Evolutionary conservation across 768 basidiomycete species (phyloP), one percentile per base, ranked within the genome.

Genomic region (Auriscalpium vulgare): DNA sequence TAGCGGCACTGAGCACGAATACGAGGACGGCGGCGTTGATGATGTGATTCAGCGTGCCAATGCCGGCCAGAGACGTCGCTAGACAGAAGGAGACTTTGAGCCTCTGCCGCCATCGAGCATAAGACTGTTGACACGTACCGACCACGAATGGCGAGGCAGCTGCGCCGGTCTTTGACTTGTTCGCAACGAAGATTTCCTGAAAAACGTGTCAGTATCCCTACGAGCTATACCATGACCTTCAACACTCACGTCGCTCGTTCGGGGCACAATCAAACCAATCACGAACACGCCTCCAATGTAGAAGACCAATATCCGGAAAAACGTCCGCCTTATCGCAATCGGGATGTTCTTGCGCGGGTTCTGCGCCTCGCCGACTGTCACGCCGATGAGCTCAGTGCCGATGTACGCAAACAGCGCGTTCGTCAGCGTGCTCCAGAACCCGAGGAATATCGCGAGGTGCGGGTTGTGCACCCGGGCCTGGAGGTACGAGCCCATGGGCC

Each of bases 291-390:
- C 78, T 19, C 82, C 81, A 47, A 88, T 78, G 64, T 88, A 90
- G 76, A 91, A 81, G 46, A 83, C 59, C 38, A 75, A 62, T 57
- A 77, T 79, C 58, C 82, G 79, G 65, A 75, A 79, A 70, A 85
- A 87, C 34, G 82, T 87, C 61, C 79, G 71, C 53, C 76, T 69
- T 50, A 86, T 85, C n/a, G 84, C 87, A 56, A 76, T 78, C 2
- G 88, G 86, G 59, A 91, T 85, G 48, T 84, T 87, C 66, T 78
- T 79, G 57, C 86, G 74, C 37, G 87, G 88, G 68, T 89, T 85
- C 65, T 87, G 78, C 10, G 83, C 83, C 73, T 82, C 67, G 46
- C 70, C 67, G n/a, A 73, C 80, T 29, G 73, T 74, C 56, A 88
- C 81, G 65, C 87, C 87, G 56, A 91, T 82, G 16, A 88, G 74